A percentile compares a stretch with the other conserved stretches of the same genome.
Evolutionary conservation across 139 green algal species (phyloP).

Genomic region (Chlamydomonas sp.): DNA sequence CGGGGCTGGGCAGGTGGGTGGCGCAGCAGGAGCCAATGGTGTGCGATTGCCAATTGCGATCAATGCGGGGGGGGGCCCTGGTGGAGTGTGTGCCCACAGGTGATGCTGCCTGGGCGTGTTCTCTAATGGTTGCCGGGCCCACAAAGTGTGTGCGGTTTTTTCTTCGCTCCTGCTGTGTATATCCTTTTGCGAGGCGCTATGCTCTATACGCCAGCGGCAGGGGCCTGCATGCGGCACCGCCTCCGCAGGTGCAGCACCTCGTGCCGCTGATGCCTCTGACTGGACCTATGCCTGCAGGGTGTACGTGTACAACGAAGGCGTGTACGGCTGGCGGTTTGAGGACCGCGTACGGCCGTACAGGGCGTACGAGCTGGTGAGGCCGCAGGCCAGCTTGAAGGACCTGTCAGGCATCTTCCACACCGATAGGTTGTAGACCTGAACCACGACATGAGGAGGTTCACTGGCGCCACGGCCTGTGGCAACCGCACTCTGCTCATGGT

Average conservation of each 20-base stretch:
- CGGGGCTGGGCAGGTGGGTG: slow-evolving; percentile 9
- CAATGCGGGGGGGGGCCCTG: too few species aligned
- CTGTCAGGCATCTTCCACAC: not conserved
- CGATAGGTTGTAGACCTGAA: not conserved
- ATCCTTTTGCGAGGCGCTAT: too few species aligned
- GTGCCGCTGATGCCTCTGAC: not conserved
- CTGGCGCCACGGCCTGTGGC: too few species aligned
- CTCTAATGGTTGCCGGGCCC: too few species aligned
- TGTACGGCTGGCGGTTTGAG: slow-evolving; percentile 37
- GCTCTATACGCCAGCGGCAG: too few species aligned
- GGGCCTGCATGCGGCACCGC: not conserved
- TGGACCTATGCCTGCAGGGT: not conserved
- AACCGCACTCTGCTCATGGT: too few species aligned
- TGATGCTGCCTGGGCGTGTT: too few species aligned
- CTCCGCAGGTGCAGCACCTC: not conserved
- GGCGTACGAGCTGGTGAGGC: slow-evolving; percentile 21
- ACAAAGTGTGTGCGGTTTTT: not conserved
- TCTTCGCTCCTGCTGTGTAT: not conserved
- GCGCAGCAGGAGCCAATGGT: not conserved
- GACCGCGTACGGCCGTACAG: slow-evolving; percentile 34
- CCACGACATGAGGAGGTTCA: too few species aligned
- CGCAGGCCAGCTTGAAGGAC: not conserved
- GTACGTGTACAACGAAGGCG: slow-evolving; percentile 21
- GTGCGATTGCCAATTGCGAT: not conserved
- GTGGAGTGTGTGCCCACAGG: too few species aligned